Conservation (phyloP, 495 filamentous ascomycete genomes). For the Lentithecium fluviatile region DNA sequence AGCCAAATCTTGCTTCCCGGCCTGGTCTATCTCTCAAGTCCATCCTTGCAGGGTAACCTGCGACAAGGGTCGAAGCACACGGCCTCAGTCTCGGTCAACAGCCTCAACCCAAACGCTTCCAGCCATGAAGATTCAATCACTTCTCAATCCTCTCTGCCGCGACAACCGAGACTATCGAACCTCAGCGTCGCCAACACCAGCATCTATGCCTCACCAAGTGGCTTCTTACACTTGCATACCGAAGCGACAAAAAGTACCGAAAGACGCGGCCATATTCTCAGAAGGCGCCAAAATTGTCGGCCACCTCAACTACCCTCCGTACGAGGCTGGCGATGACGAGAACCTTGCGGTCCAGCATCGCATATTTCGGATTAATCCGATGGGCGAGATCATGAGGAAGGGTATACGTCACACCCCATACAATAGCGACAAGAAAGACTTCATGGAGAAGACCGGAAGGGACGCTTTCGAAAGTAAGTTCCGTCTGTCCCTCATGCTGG, state of each 20-base stretch:
- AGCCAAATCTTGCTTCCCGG: constrained; percentile 24
- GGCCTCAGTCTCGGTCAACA: constrained; percentile 18
- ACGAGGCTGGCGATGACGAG: constrained; percentile 57
- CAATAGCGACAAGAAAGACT: constrained; percentile 85
- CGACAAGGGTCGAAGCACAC: constrained; percentile 27
- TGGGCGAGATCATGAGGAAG: constrained; percentile 61
- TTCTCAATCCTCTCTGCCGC: constrained; percentile 32
- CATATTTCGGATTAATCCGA: constrained; percentile 63
- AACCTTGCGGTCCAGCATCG: constrained; percentile 55
- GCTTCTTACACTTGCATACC: constrained; percentile 8
- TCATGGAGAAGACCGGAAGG: constrained; percentile 78
- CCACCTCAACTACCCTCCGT: constrained; percentile 64
- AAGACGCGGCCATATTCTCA: constrained; percentile 59
- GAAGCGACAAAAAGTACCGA: constrained; percentile 55
- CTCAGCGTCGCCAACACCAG: constrained; percentile 16
- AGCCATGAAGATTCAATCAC: constrained; percentile 36
- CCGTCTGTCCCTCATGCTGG: constrained; percentile 7
- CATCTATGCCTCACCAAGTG: constrained; percentile 3
- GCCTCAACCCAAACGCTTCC: constrained; percentile 1
- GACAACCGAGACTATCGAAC: constrained; percentile 15
- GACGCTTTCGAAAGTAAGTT: constrained; percentile 81
- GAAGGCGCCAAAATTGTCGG: constrained; percentile 58
- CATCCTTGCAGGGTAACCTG: constrained; percentile 20
- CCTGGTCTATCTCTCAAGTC: constrained; percentile 27
- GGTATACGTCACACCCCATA: constrained; percentile 84